These are phyloP conservation scores for Salix udensis DNA, from an alignment of 345 rosid species.

Conservation along the genomic window DNA sequence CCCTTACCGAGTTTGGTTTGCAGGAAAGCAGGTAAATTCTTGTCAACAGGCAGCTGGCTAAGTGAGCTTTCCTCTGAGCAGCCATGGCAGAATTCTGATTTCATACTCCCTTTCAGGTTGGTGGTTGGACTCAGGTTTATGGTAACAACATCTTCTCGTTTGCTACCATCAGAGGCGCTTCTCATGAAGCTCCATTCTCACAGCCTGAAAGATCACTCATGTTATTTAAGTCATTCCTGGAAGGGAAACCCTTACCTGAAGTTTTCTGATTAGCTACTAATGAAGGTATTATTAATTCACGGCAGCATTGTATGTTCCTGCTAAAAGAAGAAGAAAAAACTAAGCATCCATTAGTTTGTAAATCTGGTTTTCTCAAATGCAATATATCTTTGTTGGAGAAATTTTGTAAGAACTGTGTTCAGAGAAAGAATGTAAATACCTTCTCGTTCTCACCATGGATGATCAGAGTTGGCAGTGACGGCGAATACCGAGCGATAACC, in stretches of 20 bases:
- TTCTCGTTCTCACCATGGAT: not conserved
- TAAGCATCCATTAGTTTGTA: not conserved
- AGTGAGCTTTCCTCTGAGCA: not conserved
- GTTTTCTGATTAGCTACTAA: constrained; percentile 12
- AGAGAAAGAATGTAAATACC: not conserved
- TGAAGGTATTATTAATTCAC: not conserved
- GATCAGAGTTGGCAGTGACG: not conserved
- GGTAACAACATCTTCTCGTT: constrained; percentile 28
- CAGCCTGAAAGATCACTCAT: constrained; percentile 95
- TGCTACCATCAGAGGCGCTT: constrained; percentile 95
- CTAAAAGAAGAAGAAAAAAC: not conserved
- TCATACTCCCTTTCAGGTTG: constrained; percentile 11
- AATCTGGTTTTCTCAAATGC: not conserved
- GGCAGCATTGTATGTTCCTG: not conserved
- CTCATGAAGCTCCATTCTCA: constrained; percentile 94
- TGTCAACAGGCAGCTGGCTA: not conserved
- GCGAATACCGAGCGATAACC: not conserved
- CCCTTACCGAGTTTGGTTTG: constrained; percentile 88
- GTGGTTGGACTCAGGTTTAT: constrained; percentile 91
- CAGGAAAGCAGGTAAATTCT: constrained; percentile 66
- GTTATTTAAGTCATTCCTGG: constrained; percentile 68
- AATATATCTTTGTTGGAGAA: not conserved
- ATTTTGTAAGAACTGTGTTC: not conserved
- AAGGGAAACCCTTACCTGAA: constrained; percentile 62
- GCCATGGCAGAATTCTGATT: not conserved